Percentiles rank a stretch among this genome's conserved stretches.
phyloP scores from a whole-genome alignment of 2,329 filamentous ascomycete genomes.

The Neofusicoccum kwambonambiense region DNA sequence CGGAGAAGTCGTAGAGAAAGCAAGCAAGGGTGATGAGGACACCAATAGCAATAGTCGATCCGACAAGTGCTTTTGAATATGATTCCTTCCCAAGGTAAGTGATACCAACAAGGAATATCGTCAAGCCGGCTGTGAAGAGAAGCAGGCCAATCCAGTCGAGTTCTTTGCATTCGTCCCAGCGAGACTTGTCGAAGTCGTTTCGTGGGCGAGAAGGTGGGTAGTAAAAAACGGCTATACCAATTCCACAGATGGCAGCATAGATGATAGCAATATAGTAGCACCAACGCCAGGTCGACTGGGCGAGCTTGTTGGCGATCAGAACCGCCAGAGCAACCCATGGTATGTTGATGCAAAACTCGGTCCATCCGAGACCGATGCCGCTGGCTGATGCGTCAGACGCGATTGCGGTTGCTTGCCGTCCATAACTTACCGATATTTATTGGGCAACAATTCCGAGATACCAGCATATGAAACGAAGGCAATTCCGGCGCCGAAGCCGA shows the following conservation, averaged over 20 bases:
- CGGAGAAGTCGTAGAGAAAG: conserved; percentile 24
- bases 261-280: conserved; percentile 44
- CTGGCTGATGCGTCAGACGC: not conserved
- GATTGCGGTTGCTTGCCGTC: too few relatives aligned
- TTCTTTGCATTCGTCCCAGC: conserved; percentile 30
- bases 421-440: conserved; percentile 21
- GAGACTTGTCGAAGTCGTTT: conserved; percentile 24
- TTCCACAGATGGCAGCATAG: conserved; percentile 38
- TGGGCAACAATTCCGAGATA: conserved; percentile 24
- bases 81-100: conserved; percentile 43
- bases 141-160: conserved; percentile 50
- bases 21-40: conserved; percentile 23
- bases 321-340: conserved; percentile 40
- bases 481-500: not conserved
- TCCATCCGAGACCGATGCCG: conserved; percentile 29
- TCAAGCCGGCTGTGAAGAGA: conserved; percentile 47
- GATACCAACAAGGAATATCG: conserved; percentile 48
- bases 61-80: conserved; percentile 29
- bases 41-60: conserved; percentile 27
- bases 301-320: conserved; percentile 42
- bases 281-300: conserved; percentile 40
- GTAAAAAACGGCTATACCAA: conserved; percentile 47
- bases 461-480: conserved; percentile 18
- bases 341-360: conserved; percentile 22
- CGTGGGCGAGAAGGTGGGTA: conserved; percentile 48